These are phyloP conservation scores for Chlorella sp. DNA, from an alignment of 139 green algal genomes.

Conservation along the genomic window DNA sequence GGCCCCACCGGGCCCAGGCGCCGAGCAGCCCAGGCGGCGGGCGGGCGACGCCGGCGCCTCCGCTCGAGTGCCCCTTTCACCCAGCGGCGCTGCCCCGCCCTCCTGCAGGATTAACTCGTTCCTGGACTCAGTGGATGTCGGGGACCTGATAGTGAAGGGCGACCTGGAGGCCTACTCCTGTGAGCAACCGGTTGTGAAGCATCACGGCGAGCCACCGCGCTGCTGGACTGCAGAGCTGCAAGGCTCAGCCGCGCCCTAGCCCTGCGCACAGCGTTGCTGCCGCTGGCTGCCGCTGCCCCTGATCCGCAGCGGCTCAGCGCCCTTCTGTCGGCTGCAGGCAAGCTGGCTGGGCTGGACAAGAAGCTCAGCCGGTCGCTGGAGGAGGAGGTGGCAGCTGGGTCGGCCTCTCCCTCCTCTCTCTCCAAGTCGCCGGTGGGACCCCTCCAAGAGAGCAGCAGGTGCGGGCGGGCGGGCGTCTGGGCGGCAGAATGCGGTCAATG, in stretches of 20 bases:
- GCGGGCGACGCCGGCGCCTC: too few species aligned
- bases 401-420: constrained; percentile 78
- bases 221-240: too few species aligned
- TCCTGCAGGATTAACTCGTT: constrained; percentile 78
- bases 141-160: constrained; percentile 89
- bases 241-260: too few species aligned
- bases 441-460: constrained; percentile 29
- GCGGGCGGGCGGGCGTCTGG: too few species aligned
- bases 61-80: too few species aligned
- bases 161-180: constrained; percentile 96
- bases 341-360: constrained; percentile 97
- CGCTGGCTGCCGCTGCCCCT: not conserved
- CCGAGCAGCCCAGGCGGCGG: too few species aligned
- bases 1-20: too few species aligned
- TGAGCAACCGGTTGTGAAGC: too few species aligned
- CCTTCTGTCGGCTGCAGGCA: constrained; percentile 73
- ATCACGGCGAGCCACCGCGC: too few species aligned
- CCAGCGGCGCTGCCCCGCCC: not conserved
- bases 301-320: not conserved
- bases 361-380: constrained; percentile 96
- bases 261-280: too few species aligned
- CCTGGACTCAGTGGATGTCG: constrained; percentile 90
- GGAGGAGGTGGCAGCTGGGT: constrained; percentile 82
- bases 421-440: constrained; percentile 83
- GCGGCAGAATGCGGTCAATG: too few species aligned